These are phyloP conservation scores for Ogataea allantospora DNA, from an alignment of 805 yeast species.

Conservation along the genomic window DNA sequence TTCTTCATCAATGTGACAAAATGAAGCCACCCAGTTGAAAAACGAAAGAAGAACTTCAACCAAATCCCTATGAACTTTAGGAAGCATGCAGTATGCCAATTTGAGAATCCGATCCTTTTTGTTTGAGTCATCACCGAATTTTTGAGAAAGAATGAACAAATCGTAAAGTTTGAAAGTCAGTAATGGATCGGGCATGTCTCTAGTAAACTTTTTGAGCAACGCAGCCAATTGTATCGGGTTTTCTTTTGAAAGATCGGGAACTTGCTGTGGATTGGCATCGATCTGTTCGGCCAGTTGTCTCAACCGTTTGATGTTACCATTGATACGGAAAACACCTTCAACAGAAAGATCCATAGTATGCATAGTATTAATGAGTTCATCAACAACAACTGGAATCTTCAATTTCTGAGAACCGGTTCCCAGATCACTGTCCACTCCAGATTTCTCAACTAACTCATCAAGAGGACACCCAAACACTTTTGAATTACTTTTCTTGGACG, in stretches of 20 bases:
- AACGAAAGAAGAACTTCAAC: slow-evolving; percentile 83
- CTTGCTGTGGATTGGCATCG: slow-evolving; percentile 67
- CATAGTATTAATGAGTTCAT: slow-evolving; percentile 80
- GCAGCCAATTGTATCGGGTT: slow-evolving; percentile 93
- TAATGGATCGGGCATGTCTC: slow-evolving; percentile 92
- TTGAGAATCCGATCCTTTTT: slow-evolving; percentile 55
- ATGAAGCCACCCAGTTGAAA: slow-evolving; percentile 93
- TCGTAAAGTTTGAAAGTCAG: slow-evolving; percentile 74
- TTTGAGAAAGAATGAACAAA: slow-evolving; percentile 73
- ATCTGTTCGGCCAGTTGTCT: slow-evolving; percentile 70
- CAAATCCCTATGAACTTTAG: slow-evolving; percentile 76
- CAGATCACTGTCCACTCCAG: slow-evolving; percentile 79
- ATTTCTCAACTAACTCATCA: slow-evolving; percentile 59
- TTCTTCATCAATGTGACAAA: slow-evolving; percentile 88
- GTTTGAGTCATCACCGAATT: slow-evolving; percentile 40
- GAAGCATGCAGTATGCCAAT: slow-evolving; percentile 72
- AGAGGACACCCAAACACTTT: slow-evolving; percentile 80
- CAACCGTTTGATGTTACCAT: slow-evolving; percentile 87
- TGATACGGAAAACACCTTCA: slow-evolving; percentile 94
- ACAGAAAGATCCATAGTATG: slow-evolving; percentile 90
- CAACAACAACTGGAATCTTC: slow-evolving; percentile 80
- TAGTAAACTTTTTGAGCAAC: slow-evolving; percentile 79
- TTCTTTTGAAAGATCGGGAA: slow-evolving; percentile 69
- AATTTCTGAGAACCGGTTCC: slow-evolving; percentile 83
- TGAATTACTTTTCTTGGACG: slow-evolving; percentile 7